Conservation (phyloP, 129 eudicot genomes). For the Lactuca saligna region DNA sequence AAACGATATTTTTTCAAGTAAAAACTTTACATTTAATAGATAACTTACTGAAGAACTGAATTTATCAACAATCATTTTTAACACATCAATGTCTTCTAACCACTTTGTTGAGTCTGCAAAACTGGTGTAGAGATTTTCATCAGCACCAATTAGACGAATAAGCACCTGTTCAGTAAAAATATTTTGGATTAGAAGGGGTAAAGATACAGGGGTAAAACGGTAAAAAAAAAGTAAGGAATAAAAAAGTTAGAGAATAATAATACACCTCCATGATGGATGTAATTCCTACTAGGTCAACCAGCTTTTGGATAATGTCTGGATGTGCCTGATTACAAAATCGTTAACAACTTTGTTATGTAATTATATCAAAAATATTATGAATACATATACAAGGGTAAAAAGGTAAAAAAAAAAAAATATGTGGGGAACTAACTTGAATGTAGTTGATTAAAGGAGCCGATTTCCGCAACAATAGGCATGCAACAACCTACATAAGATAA, state of each 20-base stretch:
- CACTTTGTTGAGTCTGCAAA: conserved; percentile 69
- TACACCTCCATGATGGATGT: conserved; percentile 92
- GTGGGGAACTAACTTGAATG: conserved; percentile 52
- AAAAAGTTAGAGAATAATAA: neutral
- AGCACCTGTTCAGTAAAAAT: conserved; percentile 56
- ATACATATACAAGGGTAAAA: neutral
- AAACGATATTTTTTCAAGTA: neutral
- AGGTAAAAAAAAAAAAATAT: too few species aligned
- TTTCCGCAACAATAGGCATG: conserved; percentile 71
- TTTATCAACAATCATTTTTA: conserved; percentile 89
- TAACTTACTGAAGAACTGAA: conserved; percentile 83
- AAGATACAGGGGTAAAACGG: conserved; percentile 1
- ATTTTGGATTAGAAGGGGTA: conserved; percentile 21
- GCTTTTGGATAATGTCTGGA: conserved; percentile 63
- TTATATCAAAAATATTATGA: neutral
- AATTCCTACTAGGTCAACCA: conserved; percentile 84
- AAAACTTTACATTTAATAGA: neutral
- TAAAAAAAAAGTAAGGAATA: neutral
- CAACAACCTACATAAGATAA: conserved; percentile 51
- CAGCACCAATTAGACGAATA: conserved; percentile 91
- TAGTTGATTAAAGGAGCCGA: conserved; percentile 68
- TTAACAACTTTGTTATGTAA: neutral
- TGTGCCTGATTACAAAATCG: conserved; percentile 48
- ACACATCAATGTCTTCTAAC: conserved; percentile 80
- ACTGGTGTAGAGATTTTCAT: conserved; percentile 79